Conservation (phyloP, 352 stramenopile genomes). For the Pythium insidiosum region DNA sequence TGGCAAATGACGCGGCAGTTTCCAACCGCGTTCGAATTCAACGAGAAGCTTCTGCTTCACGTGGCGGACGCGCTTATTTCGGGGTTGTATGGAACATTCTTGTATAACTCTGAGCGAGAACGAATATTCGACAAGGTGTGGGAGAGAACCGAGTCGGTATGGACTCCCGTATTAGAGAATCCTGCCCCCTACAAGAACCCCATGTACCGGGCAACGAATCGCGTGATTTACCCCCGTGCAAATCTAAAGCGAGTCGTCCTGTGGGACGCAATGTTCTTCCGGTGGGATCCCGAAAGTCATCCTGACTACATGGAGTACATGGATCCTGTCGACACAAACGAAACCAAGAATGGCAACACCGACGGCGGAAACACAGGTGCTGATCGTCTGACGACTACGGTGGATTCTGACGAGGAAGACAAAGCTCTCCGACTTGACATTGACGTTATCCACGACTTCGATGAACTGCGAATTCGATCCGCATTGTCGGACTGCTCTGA, state of each 20-base stretch:
- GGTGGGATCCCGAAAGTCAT: conserved; percentile 78
- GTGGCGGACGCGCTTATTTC: conserved; percentile 76
- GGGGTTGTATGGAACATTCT: conserved; percentile 71
- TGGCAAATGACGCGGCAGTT: conserved; percentile 87
- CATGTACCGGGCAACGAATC: conserved; percentile 69
- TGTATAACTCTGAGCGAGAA: conserved; percentile 83
- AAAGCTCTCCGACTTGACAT: conserved; percentile 67
- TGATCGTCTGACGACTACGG: neutral
- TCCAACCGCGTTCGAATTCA: conserved; percentile 85
- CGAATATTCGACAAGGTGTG: conserved; percentile 79
- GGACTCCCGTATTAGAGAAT: conserved; percentile 72
- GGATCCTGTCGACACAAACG: conserved; percentile 36
- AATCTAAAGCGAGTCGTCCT: conserved; percentile 83
- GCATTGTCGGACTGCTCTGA: conserved; percentile 72
- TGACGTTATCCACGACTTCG: conserved; percentile 76
- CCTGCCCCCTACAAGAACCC: conserved; percentile 59
- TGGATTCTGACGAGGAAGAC: conserved; percentile 46
- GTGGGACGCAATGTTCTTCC: conserved; percentile 84
- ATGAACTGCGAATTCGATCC: conserved; percentile 53
- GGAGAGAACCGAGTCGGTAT: conserved; percentile 80
- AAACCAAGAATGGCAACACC: conserved; percentile 21
- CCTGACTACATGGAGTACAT: conserved; percentile 86
- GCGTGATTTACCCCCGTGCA: conserved; percentile 75
- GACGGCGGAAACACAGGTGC: conserved; percentile 6
- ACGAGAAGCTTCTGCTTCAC: conserved; percentile 79